phyloP scores from a whole-genome alignment of 2,329 filamentous ascomycete species.

The Penicillium oxalicum region DNA sequence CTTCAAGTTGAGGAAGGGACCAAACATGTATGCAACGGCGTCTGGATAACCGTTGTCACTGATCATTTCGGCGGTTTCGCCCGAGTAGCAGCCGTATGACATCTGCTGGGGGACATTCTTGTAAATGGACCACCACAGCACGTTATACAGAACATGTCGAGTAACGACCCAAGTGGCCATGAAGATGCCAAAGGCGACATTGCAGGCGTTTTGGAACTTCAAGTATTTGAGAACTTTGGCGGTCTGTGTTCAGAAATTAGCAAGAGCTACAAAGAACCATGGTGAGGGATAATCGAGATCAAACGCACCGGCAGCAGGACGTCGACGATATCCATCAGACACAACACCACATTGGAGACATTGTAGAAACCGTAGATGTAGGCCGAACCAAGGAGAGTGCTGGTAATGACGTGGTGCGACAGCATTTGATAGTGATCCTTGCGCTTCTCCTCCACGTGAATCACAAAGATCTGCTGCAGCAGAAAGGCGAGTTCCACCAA shows the following conservation, averaged over 20 bases:
- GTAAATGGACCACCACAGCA: constrained; percentile 78
- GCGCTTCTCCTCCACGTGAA: constrained; percentile 87
- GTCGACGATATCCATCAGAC: constrained; percentile 91
- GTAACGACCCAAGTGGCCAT: constrained; percentile 77
- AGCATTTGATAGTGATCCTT: constrained; percentile 98
- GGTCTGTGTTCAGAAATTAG: constrained; percentile 45
- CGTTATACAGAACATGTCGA: constrained; percentile 73
- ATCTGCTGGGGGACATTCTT: constrained; percentile 58
- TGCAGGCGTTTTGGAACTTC: constrained; percentile 68
- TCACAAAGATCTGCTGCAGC: constrained; percentile 88
- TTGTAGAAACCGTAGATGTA: constrained; percentile 84
- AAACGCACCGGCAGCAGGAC: constrained; percentile 71
- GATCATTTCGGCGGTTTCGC: constrained; percentile 35
- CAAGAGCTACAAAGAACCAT: background rate
- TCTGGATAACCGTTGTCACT: constrained; percentile 33
- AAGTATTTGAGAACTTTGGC: constrained; percentile 94
- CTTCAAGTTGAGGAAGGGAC: constrained; percentile 65
- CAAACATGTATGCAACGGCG: constrained; percentile 58
- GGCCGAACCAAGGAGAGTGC: constrained; percentile 68
- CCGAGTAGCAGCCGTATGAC: constrained; percentile 64
- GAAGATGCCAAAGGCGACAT: constrained; percentile 77
- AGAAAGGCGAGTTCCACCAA: constrained; percentile 87
- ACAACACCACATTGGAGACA: constrained; percentile 81
- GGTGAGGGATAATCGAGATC: background rate
- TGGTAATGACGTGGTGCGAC: constrained; percentile 87